Evolutionary conservation across 108 stramenopile species (phyloP), one percentile per base, ranked within the genome.

Genomic region (Pseudonitzschia multistriata): DNA sequence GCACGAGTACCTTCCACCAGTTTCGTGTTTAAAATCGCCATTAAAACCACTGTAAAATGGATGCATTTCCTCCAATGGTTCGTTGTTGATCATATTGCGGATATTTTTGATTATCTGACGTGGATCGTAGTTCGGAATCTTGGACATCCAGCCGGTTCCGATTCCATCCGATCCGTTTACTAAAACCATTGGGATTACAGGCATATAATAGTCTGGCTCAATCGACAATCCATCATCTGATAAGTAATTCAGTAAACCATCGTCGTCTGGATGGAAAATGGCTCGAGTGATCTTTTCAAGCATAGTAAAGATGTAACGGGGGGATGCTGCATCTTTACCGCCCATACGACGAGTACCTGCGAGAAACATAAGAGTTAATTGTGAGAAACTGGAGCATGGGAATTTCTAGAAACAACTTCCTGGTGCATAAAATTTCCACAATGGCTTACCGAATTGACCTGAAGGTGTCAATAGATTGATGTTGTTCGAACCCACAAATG

Each of bases 271-370:
- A 73, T 98, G 99, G 74, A 98, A 99, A 48, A 99, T 86, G 2
- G 79, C 63, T 15, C 99, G 95, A 0, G 99, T 89, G 57, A 98
- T 90, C 64, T 89, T 84, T 76, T 97, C 95, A 17, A 99, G 83
- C 67, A 88, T 89, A 17, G 99, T 99, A 83, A 99, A 99, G 71
- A 99, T 96, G 85, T 99, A 99, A 85, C 99, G 96, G 70, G 98
- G 80, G 35, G 92, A 95, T 0, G 99, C 97, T 14, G 90, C 83
- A 74, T 99, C 97, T 63, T 97, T 97, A 19, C 97, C 97, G 34
- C 96, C 96, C 94, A 96, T 91, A 19, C 92, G 79, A 25, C 98
- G 82, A 8, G 98, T 99, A 27, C 37, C 37, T 39, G 37, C 10
- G 10, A 10, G 37, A 39, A 39, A 5, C 5, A 7, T 5, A 7